Percentiles rank a stretch among this genome's conserved stretches.
phyloP scores from a whole-genome alignment of 164 flowering plant species.

The Aristolochia californica region DNA sequence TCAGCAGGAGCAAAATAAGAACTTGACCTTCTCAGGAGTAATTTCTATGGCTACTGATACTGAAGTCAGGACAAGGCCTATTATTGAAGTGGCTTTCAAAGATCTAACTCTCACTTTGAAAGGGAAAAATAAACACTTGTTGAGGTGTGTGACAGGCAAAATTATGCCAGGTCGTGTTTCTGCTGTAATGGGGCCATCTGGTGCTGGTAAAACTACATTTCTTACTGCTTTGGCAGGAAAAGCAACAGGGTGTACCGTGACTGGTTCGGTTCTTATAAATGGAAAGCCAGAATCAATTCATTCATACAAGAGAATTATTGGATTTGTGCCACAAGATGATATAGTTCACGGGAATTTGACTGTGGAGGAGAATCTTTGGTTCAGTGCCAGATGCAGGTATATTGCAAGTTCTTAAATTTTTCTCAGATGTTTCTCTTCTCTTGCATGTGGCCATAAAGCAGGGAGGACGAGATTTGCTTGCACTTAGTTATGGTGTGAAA shows the following conservation, averaged over 20 bases:
- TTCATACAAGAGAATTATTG: constrained; percentile 81
- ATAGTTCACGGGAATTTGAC: constrained; percentile 97
- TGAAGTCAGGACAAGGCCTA: constrained; percentile 59
- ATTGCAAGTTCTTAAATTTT: neutral
- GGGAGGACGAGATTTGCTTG: too few species aligned
- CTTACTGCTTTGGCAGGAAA: constrained; percentile 91
- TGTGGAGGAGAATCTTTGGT: constrained; percentile 94
- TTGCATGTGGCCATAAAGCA: too few species aligned
- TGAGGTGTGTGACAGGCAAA: constrained; percentile 90
- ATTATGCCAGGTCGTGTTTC: constrained; percentile 83
- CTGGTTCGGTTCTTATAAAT: constrained; percentile 69
- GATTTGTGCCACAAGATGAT: constrained; percentile 99
- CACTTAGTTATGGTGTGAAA: too few species aligned
- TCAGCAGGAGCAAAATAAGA: constrained; percentile 55
- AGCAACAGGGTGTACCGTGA: constrained; percentile 55
- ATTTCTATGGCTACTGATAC: constrained; percentile 78
- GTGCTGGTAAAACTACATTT: constrained; percentile 99
- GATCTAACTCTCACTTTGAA: constrained; percentile 84
- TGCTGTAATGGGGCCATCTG: constrained; percentile 99
- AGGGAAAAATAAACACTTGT: constrained; percentile 63
- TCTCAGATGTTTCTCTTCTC: neutral
- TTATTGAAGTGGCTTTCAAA: constrained; percentile 82
- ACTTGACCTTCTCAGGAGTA: constrained; percentile 80
- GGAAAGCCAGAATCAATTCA: constrained; percentile 69
- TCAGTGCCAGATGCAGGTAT: constrained; percentile 96